phyloP scores from a whole-genome alignment of 768 basidiomycete genomes.

The Cubamyces sp. region DNA sequence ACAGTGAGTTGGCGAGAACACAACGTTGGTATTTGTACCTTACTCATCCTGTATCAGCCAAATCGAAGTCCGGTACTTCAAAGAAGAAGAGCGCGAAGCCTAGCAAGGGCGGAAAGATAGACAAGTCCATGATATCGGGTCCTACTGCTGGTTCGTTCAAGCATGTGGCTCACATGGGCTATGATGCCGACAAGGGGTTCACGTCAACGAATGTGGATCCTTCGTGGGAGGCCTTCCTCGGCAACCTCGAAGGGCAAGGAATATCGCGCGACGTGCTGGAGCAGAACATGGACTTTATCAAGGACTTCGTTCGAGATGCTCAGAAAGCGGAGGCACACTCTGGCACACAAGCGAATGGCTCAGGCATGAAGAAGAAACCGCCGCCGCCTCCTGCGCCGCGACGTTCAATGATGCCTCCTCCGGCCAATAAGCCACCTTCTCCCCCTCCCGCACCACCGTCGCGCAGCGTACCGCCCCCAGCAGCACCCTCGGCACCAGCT shows the following conservation, averaged over 20 bases:
- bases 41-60: constrained; percentile 25
- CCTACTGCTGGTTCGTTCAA: constrained; percentile 80
- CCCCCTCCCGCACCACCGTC: constrained; percentile 53
- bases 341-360: constrained; percentile 25
- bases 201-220: constrained; percentile 86
- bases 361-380: constrained; percentile 37
- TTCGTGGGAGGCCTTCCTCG: constrained; percentile 80
- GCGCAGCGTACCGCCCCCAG: constrained; percentile 40
- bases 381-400: constrained; percentile 45
- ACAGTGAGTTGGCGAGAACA: not conserved
- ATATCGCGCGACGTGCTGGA: constrained; percentile 69
- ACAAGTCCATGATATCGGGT: constrained; percentile 90
- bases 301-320: constrained; percentile 69
- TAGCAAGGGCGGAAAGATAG: constrained; percentile 75
- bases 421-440: constrained; percentile 45
- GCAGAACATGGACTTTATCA: constrained; percentile 88
- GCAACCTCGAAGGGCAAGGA: constrained; percentile 64
- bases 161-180: constrained; percentile 96
- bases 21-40: not conserved
- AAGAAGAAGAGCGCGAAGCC: constrained; percentile 59
- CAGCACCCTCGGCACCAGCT: constrained; percentile 35
- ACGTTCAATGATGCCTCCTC: constrained; percentile 26
- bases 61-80: constrained; percentile 50
- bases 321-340: constrained; percentile 34
- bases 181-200: constrained; percentile 85